Evolutionary conservation across 2,329 filamentous ascomycete species (phyloP).

Genomic region (Onygenales sp.): DNA sequence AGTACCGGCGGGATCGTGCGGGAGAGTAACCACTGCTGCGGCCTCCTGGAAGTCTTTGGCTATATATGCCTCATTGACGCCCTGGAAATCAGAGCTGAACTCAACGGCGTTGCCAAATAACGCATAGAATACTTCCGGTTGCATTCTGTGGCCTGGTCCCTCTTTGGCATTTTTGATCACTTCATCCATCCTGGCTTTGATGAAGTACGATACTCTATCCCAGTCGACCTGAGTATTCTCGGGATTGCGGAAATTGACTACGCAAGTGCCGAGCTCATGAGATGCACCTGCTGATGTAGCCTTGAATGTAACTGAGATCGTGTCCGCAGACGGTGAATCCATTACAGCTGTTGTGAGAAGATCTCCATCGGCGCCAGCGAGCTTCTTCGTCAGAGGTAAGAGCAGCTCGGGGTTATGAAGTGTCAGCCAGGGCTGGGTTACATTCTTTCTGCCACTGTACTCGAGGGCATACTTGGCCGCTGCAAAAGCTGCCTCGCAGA

Average conservation of each 20-base stretch:
- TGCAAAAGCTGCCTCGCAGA: constrained; percentile 8
- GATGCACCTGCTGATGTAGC: constrained; percentile 5
- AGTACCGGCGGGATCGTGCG: constrained; percentile 3
- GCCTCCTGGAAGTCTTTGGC: constrained; percentile 26
- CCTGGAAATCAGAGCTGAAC: constrained; percentile 23
- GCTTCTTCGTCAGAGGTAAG: constrained; percentile 7
- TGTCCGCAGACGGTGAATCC: constrained; percentile 6
- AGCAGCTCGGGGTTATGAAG: constrained; percentile 9
- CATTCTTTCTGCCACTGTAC: constrained; percentile 6
- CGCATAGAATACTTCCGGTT: constrained; percentile 25
- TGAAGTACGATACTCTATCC: constrained; percentile 6
- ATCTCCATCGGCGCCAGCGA: constrained; percentile 8
- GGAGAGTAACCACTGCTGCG: constrained; percentile 21
- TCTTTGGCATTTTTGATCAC: not conserved
- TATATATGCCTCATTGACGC: constrained; percentile 28
- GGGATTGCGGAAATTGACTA: constrained; percentile 4
- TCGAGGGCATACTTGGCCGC: constrained; percentile 11
- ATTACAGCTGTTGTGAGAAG: constrained; percentile 9
- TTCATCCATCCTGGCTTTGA: constrained; percentile 6
- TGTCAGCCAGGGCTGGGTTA: constrained; percentile 5
- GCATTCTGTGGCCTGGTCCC: constrained; percentile 10
- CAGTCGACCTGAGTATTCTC: constrained; percentile 5
- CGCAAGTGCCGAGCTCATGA: constrained; percentile 7
- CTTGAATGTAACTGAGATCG: constrained; percentile 5
- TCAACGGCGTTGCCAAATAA: constrained; percentile 27